These are phyloP conservation scores for Tagetes erecta DNA, from an alignment of 129 eudicot genomes.

Conservation along the genomic window DNA sequence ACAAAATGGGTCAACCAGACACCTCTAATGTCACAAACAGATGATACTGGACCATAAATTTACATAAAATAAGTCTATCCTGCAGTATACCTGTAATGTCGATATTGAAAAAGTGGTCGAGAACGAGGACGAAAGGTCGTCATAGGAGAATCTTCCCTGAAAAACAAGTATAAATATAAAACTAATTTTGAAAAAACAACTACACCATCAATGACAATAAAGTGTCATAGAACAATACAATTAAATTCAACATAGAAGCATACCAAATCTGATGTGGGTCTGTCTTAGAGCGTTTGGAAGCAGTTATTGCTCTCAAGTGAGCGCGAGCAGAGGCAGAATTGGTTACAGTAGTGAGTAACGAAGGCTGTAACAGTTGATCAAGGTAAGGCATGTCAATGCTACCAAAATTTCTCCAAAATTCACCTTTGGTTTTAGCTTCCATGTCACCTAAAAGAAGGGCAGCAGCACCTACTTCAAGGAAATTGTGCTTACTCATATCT, in stretches of 20 bases:
- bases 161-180: conserved; percentile 29
- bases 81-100: conserved; percentile 80
- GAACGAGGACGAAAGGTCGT: conserved; percentile 93
- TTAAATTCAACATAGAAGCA: conserved; percentile 14
- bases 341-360: conserved; percentile 80
- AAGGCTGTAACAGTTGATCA: conserved; percentile 92
- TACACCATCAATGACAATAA: conserved; percentile 5
- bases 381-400: conserved; percentile 86
- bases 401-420: conserved; percentile 83
- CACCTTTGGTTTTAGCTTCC: conserved; percentile 91
- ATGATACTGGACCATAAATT: not conserved
- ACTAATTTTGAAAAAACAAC: conserved; percentile 4
- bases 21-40: conserved; percentile 1
- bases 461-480: conserved; percentile 96
- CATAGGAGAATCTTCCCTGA: conserved; percentile 87
- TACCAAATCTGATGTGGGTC: conserved; percentile 83
- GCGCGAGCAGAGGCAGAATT: conserved; percentile 84
- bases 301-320: conserved; percentile 93
- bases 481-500: conserved; percentile 66
- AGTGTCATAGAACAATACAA: not conserved
- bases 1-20: not conserved
- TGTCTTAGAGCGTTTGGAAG: conserved; percentile 79
- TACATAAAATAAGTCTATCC: not conserved
- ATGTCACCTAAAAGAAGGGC: conserved; percentile 91
- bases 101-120: conserved; percentile 90